Conservation (phyloP, 225 moss, liverwort and hornwort species). For the Pleurozium schreberi region DNA sequence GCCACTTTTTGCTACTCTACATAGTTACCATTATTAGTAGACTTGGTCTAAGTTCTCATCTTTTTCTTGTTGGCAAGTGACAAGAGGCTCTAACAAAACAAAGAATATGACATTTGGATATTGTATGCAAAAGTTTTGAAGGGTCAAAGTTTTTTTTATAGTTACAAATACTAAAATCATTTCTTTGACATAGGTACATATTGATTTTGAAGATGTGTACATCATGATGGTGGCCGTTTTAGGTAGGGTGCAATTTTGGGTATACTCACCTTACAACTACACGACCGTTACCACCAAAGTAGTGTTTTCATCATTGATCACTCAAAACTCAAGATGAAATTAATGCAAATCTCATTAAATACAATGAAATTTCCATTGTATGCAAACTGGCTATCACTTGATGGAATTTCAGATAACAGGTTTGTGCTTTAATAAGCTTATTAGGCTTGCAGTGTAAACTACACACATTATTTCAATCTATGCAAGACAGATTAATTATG, state of each 20-base stretch:
- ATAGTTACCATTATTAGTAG: too few relatives aligned
- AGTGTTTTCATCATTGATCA: not conserved
- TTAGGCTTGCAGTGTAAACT: not conserved
- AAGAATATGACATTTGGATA: not conserved
- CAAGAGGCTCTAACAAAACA: accelerated
- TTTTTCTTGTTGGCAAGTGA: not conserved
- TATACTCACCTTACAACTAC: accelerated
- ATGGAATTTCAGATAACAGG: not conserved
- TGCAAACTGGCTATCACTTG: too few relatives aligned
- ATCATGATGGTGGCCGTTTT: not conserved
- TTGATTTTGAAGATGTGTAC: not conserved
- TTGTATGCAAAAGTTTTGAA: accelerated
- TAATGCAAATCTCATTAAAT: not conserved
- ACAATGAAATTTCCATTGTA: not conserved
- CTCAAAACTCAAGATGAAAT: not conserved
- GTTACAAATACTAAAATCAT: accelerated
- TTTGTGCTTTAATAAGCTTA: not conserved
- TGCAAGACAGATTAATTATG: not conserved
- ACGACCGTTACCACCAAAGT: not conserved
- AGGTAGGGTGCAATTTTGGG: accelerated
- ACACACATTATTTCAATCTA: not conserved
- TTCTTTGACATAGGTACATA: accelerated
- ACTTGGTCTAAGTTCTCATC: too few relatives aligned
- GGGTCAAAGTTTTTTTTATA: accelerated
- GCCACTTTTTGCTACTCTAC: not conserved